Evolutionary conservation across 2,329 filamentous ascomycete species (phyloP), one percentile per base, ranked within the genome.

Genomic region (Colletotrichum sp.): DNA sequence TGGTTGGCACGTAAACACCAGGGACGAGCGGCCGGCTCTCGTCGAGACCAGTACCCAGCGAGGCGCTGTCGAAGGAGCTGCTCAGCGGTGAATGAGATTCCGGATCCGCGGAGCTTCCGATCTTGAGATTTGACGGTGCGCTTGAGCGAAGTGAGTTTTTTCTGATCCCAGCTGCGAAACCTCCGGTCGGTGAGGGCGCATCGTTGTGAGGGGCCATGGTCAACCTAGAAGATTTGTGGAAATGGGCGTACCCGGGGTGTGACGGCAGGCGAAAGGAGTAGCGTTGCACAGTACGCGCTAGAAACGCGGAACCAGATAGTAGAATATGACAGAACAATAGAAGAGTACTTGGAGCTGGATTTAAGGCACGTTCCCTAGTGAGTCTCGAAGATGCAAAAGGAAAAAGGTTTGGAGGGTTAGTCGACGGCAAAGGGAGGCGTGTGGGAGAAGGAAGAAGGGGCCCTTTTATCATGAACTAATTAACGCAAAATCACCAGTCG

Each of bases 1-100:
- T 89, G 21, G 94, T 95, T 30, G 94, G 94, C 64, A 94, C 93
- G 81, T 95, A 95, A 79, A 95, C 90, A 67, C 92, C 92, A 8
- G 87, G 87, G 32, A 83, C 76, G 44, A 90, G 83, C 32, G 85
- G 83, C 8, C 87, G 85, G 39, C 78, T 77, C 73, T 81, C 81
- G 70, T 84, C 84, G 69, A 83, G 80, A 44, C 81, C 79, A 8
- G 80, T 65, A 9, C 84, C 83, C 62, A 85, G 72, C 8, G 85
- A 85, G 34, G 80, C 81, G 80, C 83, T 86, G 80, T 85, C 86
- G 77, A 82, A 84, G n/a, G 87, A 88, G 77, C 85, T 87, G 81
- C 85, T 87, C 44, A 84, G 81, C 8, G 85, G 83, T 13, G 83
- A 85, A 49, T 81, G 79, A n/a, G 83, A 77, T 62, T 83, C 83